A percentile compares a stretch with the other conserved stretches of the same genome.
These are phyloP conservation scores for Ophiostoma perfectum DNA, from an alignment of 2,329 filamentous ascomycete species.

Conservation along the genomic window DNA sequence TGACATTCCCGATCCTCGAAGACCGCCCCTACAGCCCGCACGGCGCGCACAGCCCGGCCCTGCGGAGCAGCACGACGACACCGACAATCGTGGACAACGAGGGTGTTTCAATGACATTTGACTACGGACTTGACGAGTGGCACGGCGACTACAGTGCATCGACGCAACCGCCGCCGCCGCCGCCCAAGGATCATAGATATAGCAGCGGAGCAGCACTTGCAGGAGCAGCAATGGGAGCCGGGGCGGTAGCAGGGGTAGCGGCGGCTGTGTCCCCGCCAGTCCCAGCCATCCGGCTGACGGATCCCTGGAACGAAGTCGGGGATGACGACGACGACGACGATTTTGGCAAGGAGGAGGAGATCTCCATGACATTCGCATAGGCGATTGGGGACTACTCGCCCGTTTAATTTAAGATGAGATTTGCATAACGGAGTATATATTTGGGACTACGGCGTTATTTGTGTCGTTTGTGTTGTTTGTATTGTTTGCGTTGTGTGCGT, in stretches of 20 bases:
- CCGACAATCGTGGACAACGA: conserved; percentile 37
- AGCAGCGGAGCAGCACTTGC: conserved; percentile 18
- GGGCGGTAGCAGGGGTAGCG: conserved; percentile 32
- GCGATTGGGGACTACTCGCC: background rate
- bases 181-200: conserved; percentile 30
- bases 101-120: conserved; percentile 66
- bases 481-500: background rate
- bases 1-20: conserved; percentile 12
- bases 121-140: conserved; percentile 42
- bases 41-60: background rate
- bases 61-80: conserved; percentile 12
- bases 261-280: conserved; percentile 33
- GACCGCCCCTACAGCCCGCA: conserved; percentile 1
- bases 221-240: background rate
- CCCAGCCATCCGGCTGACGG: conserved; percentile 45
- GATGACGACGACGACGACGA: conserved; percentile 59
- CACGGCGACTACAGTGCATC: background rate
- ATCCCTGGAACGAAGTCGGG: conserved; percentile 63
- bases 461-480: background rate
- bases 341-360: conserved; percentile 67
- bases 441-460: background rate
- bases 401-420: background rate
- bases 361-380: conserved; percentile 75
- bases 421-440: background rate
- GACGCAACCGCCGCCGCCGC: conserved; percentile 28